Evolutionary conservation across 129 eudicot species (phyloP).

Genomic region (Centaurea solstitialis): DNA sequence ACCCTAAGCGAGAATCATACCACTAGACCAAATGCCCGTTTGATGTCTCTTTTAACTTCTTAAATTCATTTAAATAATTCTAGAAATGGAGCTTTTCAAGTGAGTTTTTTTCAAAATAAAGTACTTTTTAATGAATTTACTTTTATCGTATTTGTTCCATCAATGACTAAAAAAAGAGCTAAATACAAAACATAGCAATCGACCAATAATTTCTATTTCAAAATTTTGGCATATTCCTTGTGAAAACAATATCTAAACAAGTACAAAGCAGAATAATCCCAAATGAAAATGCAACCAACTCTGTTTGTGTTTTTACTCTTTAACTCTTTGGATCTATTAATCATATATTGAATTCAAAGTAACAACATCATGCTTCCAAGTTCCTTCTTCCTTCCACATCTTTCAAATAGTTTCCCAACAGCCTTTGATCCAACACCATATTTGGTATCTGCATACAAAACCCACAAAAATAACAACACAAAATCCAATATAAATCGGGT

Average conservation of each 20-base stretch:
- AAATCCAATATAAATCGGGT: neutral
- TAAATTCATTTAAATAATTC: neutral
- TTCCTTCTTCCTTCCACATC: constrained; percentile 36
- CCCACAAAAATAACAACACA: neutral
- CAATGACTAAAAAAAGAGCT: neutral
- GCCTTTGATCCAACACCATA: constrained; percentile 80
- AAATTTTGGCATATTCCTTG: neutral
- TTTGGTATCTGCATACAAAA: constrained; percentile 68
- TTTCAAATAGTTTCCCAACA: constrained; percentile 66
- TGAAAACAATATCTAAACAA: neutral
- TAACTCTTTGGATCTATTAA: neutral
- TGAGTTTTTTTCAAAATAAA: too few species aligned
- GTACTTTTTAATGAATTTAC: too few species aligned
- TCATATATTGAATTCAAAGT: neutral
- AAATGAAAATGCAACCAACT: neutral
- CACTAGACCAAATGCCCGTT: constrained; percentile 92
- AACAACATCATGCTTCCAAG: constrained; percentile 31
- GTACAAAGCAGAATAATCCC: neutral
- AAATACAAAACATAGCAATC: neutral
- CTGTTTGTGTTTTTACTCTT: neutral
- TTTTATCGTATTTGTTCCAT: too few species aligned
- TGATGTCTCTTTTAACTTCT: neutral
- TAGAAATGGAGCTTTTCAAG: neutral
- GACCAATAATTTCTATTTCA: neutral
- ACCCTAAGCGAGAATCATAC: constrained; percentile 98